Evolutionary conservation across 495 filamentous ascomycete species (phyloP), one percentile per base, ranked within the genome.

Genomic region (Beverwykella pulmonaria): DNA sequence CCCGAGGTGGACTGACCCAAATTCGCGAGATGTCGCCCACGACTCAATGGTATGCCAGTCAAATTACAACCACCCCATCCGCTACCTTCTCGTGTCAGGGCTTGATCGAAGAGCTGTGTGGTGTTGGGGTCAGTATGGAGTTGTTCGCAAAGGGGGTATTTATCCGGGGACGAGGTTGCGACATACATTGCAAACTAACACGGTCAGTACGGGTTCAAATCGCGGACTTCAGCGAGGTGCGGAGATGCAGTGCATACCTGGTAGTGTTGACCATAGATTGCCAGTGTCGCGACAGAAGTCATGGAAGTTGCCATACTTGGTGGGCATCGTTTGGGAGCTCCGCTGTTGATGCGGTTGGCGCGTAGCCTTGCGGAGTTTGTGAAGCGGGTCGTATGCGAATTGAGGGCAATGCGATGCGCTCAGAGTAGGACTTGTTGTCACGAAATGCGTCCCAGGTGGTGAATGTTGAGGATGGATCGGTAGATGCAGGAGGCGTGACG

Each of bases 241-340:
- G 25, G 44, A 47, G 65, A 67, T 25, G 23, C 6, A 26, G 44
- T 30, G 87, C 93, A 67, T 85, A 98, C 93, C 86, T 67, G 94
- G 94, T 73, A 99, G 82, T 67, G 93, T 97, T 8, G 70, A 60
- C 14, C 27, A 20, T 7, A 49, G 44, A 36, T 63, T 71, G 30
- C 72, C 72, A 67, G 92, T 92, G 81, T 97, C 92, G 72, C 90
- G 89, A 87, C 94, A 99, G 76, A 99, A 97, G 79, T 94, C 81
- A 90, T 96, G 71, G 76, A 66, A 70, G 54, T 70, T 70, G 32
- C 72, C 69, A 44, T 73, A 73, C 29, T 53, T 8, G 65, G 57
- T 65, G 14, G 70, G 57, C 58, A 68, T 70, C 22, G 65, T 46
- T 47, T 20, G 30, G 50, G 22, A 53, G 50, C 47, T 15, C 14